Percentiles rank a stretch among this genome's conserved stretches.
phyloP scores from a whole-genome alignment of 2,329 filamentous ascomycete genomes.

The Hypoxylon sp. region DNA sequence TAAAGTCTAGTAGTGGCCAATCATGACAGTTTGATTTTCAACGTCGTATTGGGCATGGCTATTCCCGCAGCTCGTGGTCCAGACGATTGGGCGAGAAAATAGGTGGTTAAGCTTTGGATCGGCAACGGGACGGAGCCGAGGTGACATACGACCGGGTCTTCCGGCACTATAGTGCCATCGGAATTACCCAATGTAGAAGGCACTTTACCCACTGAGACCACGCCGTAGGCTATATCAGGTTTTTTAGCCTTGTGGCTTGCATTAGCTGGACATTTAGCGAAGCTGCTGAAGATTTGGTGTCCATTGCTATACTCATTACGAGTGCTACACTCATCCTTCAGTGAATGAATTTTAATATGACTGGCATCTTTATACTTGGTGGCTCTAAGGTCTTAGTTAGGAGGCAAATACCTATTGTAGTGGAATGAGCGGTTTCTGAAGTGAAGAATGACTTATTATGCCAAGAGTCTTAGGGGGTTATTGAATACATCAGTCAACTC shows the following conservation, averaged over 20 bases:
- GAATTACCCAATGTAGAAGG: constrained; percentile 37
- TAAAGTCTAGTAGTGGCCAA: constrained; percentile 21
- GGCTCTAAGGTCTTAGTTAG: too few species aligned
- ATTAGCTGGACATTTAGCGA: constrained; percentile 13
- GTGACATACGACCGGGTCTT: constrained; percentile 10
- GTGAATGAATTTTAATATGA: neutral
- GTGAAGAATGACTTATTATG: neutral
- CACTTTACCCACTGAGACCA: constrained; percentile 3
- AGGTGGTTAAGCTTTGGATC: constrained; percentile 13
- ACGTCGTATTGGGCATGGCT: constrained; percentile 24
- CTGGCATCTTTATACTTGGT: too few species aligned
- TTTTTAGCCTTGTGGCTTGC: constrained; percentile 22
- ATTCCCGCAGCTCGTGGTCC: constrained; percentile 41
- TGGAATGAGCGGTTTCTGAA: neutral
- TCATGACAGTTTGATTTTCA: constrained; percentile 19
- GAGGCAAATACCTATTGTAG: too few species aligned
- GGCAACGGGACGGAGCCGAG: constrained; percentile 25
- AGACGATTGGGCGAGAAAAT: constrained; percentile 48
- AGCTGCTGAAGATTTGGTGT: too few species aligned
- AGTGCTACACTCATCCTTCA: too few species aligned
- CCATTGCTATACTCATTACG: too few species aligned
- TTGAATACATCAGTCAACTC: neutral
- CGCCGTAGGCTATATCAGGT: neutral
- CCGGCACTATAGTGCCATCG: constrained; percentile 31
- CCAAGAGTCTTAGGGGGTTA: neutral